Conservation (phyloP, 192 early-diverging fungal genomes). For the Radiomyces spectabilis region DNA sequence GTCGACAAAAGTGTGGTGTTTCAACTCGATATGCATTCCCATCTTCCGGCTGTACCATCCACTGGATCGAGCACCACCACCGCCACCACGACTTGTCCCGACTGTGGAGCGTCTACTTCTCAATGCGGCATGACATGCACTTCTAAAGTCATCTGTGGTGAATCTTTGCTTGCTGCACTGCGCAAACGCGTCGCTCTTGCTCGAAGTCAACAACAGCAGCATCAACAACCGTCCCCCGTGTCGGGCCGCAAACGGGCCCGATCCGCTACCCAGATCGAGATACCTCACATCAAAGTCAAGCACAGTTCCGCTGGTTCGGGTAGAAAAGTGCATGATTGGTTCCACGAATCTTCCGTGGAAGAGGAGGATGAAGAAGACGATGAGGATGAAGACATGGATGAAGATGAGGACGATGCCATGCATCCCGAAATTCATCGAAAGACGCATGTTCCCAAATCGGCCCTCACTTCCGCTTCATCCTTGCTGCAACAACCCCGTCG, state of each 20-base stretch:
- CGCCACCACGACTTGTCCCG: not conserved
- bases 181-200: constrained; percentile 13
- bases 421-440: too few relatives aligned
- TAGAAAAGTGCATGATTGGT: too few relatives aligned
- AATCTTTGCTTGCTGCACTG: constrained; percentile 12
- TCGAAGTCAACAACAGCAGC: not conserved
- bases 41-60: not conserved
- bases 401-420: too few relatives aligned
- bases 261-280: not conserved
- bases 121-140: constrained; percentile 3
- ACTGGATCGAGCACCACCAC: not conserved
- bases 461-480: not conserved
- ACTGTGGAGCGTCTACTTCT: not conserved
- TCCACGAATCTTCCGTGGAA: too few relatives aligned
- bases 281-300: too few relatives aligned
- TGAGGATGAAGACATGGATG: too few relatives aligned
- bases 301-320: too few relatives aligned
- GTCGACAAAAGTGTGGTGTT: constrained; percentile 19
- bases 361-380: too few relatives aligned
- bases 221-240: too few relatives aligned
- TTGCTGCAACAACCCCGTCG: not conserved
- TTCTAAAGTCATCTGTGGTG: constrained; percentile 17
- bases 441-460: too few relatives aligned
- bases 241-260: not conserved
- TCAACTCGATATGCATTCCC: constrained; percentile 9